These are phyloP conservation scores for Tolypocladium nubicola DNA, from an alignment of 2,329 filamentous ascomycete species.

Conservation along the genomic window DNA sequence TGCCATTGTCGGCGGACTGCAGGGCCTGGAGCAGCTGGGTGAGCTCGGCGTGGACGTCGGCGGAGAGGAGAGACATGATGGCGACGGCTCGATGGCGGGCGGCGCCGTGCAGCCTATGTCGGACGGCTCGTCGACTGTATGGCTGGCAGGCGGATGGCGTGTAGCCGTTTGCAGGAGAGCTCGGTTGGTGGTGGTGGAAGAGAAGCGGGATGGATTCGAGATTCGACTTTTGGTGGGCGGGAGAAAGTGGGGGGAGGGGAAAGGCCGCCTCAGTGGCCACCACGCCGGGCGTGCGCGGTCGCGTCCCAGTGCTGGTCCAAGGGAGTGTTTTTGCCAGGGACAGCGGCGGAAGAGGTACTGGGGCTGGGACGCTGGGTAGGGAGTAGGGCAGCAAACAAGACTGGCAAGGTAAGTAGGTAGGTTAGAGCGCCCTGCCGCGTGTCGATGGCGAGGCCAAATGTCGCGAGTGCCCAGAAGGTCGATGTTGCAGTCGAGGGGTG, in stretches of 20 bases:
- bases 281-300: neutral
- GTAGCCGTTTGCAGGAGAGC: neutral
- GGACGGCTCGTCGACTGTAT: conserved; percentile 1
- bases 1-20: conserved; percentile 78
- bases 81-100: conserved; percentile 12
- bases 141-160: conserved; percentile 4
- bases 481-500: neutral
- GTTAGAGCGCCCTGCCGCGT: neutral
- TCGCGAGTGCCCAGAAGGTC: neutral
- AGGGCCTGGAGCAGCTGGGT: conserved; percentile 78
- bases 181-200: conserved; percentile 4
- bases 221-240: conserved; percentile 11
- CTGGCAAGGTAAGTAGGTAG: neutral
- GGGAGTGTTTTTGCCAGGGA: neutral
- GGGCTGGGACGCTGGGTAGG: neutral
- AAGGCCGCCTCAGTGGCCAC: neutral
- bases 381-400: neutral
- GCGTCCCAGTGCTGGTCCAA: neutral
- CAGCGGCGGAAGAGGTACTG: neutral
- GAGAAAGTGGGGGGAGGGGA: conserved; percentile 15
- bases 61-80: conserved; percentile 69
- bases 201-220: conserved; percentile 4
- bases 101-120: conserved; percentile 11
- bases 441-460: neutral
- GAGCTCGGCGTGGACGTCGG: conserved; percentile 77